A percentile compares a stretch with the other conserved stretches of the same genome.
These are phyloP conservation scores for Hyaloperonospora arabidopsidis DNA, from an alignment of 352 stramenopile genomes.

Conservation along the genomic window DNA sequence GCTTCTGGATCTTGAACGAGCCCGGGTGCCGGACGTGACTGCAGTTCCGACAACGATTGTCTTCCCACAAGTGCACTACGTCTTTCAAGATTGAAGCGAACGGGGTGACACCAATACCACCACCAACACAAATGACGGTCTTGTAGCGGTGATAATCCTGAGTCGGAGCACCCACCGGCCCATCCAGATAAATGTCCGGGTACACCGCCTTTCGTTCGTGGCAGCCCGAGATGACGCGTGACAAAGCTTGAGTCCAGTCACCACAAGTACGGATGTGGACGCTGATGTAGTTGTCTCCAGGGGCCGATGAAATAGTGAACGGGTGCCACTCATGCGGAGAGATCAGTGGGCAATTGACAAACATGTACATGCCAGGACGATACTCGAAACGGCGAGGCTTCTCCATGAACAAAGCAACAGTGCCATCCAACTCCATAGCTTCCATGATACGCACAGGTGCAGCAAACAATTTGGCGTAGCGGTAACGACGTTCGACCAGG, in stretches of 20 bases:
- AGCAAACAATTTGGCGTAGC: constrained; percentile 64
- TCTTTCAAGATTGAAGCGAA: constrained; percentile 78
- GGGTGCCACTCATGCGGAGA: constrained; percentile 85
- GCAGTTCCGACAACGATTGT: constrained; percentile 69
- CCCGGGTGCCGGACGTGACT: constrained; percentile 58
- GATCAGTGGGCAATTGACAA: constrained; percentile 79
- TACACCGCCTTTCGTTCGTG: constrained; percentile 58
- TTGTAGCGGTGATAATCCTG: constrained; percentile 75
- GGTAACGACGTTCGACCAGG: constrained; percentile 58
- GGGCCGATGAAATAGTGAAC: constrained; percentile 87
- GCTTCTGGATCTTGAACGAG: constrained; percentile 72
- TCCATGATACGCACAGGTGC: constrained; percentile 59
- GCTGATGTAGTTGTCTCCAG: constrained; percentile 73
- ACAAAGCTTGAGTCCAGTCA: constrained; percentile 66
- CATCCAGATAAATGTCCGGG: constrained; percentile 65
- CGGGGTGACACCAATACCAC: constrained; percentile 75
- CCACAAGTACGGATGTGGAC: constrained; percentile 71
- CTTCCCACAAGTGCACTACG: constrained; percentile 65
- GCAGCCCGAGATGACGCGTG: constrained; percentile 50
- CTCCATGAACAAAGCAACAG: constrained; percentile 65
- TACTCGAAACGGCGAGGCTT: constrained; percentile 69
- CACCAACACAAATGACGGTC: constrained; percentile 64
- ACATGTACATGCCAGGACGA: constrained; percentile 81
- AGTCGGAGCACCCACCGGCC: constrained; percentile 60
- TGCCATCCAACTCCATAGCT: constrained; percentile 57